phyloP scores from a whole-genome alignment of 2,329 filamentous ascomycete species.

The Claviceps sp. region DNA sequence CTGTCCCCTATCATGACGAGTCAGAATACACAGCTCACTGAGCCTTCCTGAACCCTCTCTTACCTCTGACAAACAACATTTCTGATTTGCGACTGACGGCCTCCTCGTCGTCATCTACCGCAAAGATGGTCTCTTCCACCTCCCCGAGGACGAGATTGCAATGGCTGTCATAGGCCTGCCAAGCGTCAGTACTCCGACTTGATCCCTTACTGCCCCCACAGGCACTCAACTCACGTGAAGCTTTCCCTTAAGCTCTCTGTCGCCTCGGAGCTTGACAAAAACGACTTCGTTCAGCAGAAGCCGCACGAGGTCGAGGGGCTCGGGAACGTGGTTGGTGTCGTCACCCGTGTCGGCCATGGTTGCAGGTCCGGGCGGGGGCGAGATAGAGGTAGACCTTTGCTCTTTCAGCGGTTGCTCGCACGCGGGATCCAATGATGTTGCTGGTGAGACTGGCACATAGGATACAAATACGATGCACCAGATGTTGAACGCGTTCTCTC shows the following conservation, averaged over 20 bases:
- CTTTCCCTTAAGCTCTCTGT: constrained; percentile 87
- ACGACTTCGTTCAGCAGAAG: constrained; percentile 91
- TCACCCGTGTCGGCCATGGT: constrained; percentile 75
- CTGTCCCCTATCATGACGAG: constrained; percentile 43
- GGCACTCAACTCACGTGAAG: constrained; percentile 54
- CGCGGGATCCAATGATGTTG: not conserved
- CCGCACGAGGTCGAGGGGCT: constrained; percentile 91
- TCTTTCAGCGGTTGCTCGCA: not conserved
- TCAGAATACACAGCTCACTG: not conserved
- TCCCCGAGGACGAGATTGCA: constrained; percentile 95
- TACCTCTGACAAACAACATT: constrained; percentile 88
- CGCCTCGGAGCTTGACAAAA: constrained; percentile 91
- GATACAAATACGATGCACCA: not conserved
- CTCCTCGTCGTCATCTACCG: constrained; percentile 85
- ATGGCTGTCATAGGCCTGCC: constrained; percentile 91
- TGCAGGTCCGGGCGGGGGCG: too few species aligned
- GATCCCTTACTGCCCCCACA: not conserved
- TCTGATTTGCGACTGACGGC: constrained; percentile 94
- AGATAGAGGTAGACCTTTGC: not conserved
- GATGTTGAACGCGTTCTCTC: not conserved
- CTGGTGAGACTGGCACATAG: not conserved
- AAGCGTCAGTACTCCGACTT: not conserved
- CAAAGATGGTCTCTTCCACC: constrained; percentile 93
- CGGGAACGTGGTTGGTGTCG: constrained; percentile 58
- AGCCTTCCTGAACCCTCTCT: constrained; percentile 34